Evolutionary conservation across 2,329 filamentous ascomycete species (phyloP).

Genomic region (Pyricularia sp.): DNA sequence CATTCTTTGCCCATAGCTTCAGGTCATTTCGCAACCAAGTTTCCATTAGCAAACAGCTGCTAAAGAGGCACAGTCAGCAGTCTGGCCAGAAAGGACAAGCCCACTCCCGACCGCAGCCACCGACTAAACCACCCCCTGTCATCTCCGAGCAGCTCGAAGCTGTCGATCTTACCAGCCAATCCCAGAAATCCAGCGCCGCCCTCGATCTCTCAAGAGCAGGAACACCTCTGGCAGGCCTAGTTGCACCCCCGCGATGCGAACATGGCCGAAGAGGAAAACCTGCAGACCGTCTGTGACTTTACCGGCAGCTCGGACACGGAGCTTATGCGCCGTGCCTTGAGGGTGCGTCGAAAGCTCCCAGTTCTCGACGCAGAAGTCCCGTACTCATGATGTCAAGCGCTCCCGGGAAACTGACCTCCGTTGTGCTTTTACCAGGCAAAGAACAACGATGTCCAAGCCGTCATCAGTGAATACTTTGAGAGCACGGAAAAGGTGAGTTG

Average conservation of each 20-base stretch:
- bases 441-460: constrained; percentile 34
- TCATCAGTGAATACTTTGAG: constrained; percentile 44
- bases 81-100: background rate
- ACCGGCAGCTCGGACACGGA: constrained; percentile 24
- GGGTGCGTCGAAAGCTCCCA: constrained; percentile 13
- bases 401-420: background rate
- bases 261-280: constrained; percentile 23
- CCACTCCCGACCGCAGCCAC: background rate
- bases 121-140: background rate
- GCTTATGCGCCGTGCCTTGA: constrained; percentile 31
- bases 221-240: background rate
- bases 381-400: background rate
- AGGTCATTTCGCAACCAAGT: background rate
- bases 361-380: background rate
- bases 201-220: background rate
- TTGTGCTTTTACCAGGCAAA: constrained; percentile 25
- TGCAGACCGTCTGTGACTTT: constrained; percentile 32
- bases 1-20: background rate
- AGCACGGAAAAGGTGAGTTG: constrained; percentile 29
- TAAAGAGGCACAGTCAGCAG: background rate
- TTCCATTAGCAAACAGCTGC: background rate
- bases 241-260: constrained; percentile 4
- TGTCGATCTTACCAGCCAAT: background rate
- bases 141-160: background rate
- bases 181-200: background rate